These are phyloP conservation scores for Fusarium dlaminii DNA, from an alignment of 2,329 filamentous ascomycete genomes.

Conservation along the genomic window DNA sequence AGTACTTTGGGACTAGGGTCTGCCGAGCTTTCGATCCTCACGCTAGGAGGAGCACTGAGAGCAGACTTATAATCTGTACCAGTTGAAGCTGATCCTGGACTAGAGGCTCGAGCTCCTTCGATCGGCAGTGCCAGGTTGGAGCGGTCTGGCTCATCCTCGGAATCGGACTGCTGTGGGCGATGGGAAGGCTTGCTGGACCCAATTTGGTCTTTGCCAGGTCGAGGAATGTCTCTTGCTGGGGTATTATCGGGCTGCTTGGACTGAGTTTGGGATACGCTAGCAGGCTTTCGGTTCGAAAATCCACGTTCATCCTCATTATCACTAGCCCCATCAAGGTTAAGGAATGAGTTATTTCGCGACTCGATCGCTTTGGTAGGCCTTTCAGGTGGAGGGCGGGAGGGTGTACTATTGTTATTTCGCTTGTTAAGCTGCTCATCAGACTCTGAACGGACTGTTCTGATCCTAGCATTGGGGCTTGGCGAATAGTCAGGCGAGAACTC, in stretches of 20 bases:
- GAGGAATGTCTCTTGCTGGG: conserved; percentile 13
- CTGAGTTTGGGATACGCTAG: conserved; percentile 15
- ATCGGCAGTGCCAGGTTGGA: conserved; percentile 55
- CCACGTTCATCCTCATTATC: conserved; percentile 55
- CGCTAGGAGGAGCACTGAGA: conserved; percentile 55
- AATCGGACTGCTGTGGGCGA: conserved; percentile 42
- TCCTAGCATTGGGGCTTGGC: conserved; percentile 75
- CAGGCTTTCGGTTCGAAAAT: conserved; percentile 16
- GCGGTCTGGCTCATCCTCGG: conserved; percentile 47
- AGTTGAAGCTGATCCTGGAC: conserved; percentile 49
- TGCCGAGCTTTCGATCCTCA: conserved; percentile 54
- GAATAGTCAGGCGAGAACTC: conserved; percentile 82
- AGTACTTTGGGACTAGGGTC: conserved; percentile 51
- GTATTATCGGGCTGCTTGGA: conserved; percentile 15
- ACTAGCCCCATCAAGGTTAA: conserved; percentile 59
- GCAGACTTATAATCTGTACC: conserved; percentile 54
- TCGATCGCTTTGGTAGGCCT: conserved; percentile 43
- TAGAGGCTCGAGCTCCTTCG: conserved; percentile 50
- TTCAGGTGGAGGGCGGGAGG: conserved; percentile 48
- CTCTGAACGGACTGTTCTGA: conserved; percentile 68
- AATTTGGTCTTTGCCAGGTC: conserved; percentile 38
- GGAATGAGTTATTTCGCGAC: conserved; percentile 58
- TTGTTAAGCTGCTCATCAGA: conserved; percentile 44
- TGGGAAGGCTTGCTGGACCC: conserved; percentile 41
- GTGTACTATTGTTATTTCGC: conserved; percentile 48